Conservation (phyloP, 805 yeast genomes). For the Cyberlindnera xylosilytica region DNA sequence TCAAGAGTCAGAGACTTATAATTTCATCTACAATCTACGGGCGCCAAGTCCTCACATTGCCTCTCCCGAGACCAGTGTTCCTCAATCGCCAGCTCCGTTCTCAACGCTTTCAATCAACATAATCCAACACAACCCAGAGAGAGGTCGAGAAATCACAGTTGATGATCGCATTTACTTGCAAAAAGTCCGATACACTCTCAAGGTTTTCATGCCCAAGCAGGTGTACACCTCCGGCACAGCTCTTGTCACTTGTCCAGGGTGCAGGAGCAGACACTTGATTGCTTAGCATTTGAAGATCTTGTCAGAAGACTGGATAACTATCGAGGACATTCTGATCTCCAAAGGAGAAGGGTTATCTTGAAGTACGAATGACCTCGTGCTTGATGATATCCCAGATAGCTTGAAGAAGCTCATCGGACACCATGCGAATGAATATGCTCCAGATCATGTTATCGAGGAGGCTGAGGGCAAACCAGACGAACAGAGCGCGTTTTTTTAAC, state of each 20-base stretch:
- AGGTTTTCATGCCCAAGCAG: conserved; percentile 85
- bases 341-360: conserved; percentile 74
- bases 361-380: conserved; percentile 63
- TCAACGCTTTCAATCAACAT: conserved; percentile 15
- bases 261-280: conserved; percentile 82
- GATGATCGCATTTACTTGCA: conserved; percentile 91
- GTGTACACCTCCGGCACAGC: conserved; percentile 87
- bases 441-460: conserved; percentile 32
- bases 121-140: conserved; percentile 26
- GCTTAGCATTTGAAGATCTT: conserved; percentile 87
- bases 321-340: conserved; percentile 72
- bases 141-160: conserved; percentile 74
- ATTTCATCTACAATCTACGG: too few species aligned
- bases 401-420: conserved; percentile 52
- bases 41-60: too few species aligned
- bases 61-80: too few species aligned
- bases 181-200: conserved; percentile 78
- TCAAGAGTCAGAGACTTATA: too few species aligned
- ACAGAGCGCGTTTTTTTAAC: too few species aligned
- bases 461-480: neutral
- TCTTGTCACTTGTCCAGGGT: conserved; percentile 86
- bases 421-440: conserved; percentile 69
- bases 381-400: conserved; percentile 63
- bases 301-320: conserved; percentile 70
- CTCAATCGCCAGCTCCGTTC: too few species aligned